Conservation (phyloP, 2,329 filamentous ascomycete genomes). For the Curvularia spicifera region DNA sequence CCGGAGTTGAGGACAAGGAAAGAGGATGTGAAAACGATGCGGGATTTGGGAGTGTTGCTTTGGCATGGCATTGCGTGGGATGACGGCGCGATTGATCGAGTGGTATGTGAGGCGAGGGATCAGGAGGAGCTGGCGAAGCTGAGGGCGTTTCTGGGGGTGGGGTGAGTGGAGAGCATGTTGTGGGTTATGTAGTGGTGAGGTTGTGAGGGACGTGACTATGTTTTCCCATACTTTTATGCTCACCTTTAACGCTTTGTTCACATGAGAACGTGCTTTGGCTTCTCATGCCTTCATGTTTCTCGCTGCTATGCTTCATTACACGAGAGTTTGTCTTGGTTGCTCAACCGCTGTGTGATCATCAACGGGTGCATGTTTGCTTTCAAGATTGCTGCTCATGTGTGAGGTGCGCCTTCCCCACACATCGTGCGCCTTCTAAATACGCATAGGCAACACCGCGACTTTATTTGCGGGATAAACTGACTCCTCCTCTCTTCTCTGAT, state of each 20-base stretch:
- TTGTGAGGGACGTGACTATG: background rate
- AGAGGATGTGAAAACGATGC: slow-evolving; percentile 53
- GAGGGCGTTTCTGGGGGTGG: slow-evolving; percentile 46
- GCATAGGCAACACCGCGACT: slow-evolving; percentile 12
- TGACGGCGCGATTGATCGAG: slow-evolving; percentile 64
- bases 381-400: background rate
- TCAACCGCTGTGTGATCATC: no score
- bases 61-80: slow-evolving; percentile 71
- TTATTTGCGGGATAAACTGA: slow-evolving; percentile 8
- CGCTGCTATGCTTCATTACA: no score
- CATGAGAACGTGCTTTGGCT: background rate
- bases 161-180: background rate
- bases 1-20: slow-evolving; percentile 46
- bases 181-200: background rate
- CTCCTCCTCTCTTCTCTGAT: background rate
- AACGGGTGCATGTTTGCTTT: background rate
- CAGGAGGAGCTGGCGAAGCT: slow-evolving; percentile 61
- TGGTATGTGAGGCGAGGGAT: slow-evolving; percentile 61
- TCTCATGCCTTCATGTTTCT: no score
- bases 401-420: slow-evolving; percentile 14
- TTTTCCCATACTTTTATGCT: background rate
- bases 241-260: no score
- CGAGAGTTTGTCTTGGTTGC: no score
- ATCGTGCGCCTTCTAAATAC: slow-evolving; percentile 22
- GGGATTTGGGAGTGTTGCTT: slow-evolving; percentile 63